Evolutionary conservation across 305 asterid genomes (phyloP), one percentile per base, ranked within the genome.

Genomic region (Rubia tinctorum): DNA sequence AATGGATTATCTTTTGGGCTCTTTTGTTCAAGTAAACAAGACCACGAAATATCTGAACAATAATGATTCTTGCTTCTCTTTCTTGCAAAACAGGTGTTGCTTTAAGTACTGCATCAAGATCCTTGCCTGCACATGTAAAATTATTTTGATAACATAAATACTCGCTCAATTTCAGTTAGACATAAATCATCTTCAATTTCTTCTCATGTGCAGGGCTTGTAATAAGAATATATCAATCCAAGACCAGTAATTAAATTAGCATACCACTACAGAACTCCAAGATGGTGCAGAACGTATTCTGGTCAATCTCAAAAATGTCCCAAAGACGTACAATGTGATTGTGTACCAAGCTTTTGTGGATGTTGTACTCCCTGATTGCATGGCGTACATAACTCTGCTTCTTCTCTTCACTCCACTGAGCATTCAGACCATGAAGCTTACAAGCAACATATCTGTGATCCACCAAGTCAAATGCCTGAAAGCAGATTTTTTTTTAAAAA

Each of bases 351-450:
- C 94, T 86, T 82, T 92, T 95, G 78, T 95, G 99, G 78, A 95
- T 92, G 85, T 92, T 92, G 90, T 95, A 95, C 85, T 95, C 99
- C 88, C 99, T 86, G 84, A 95, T 92, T 39, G 99, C 98, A 82
- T 95, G 99, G 2, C 99, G 91, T 79, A 92, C 84, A 72, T 95
- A 95, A 75, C 96, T 92, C 84, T 89, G 98, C 89, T 95, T 95
- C 89, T 92, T 92, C 71, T 92, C 99, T 86, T 95, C 99, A 72
- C 99, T 90, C 99, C 99, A 95, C 81, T 95, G 97, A 72, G 99
- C 94, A 78, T 92, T 91, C 80, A 95, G 81, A 68, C 99, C 95
- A 73, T 95, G 99, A 79, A 95, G 97, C 92, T 95, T 95, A 83
- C 99, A 95, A 44, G 99, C 99, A 77, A 95, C 99, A 79, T 87